Percentiles rank a stretch among this genome's conserved stretches.
These are phyloP conservation scores for Malbranchea cinnamomea DNA, from an alignment of 2,329 filamentous ascomycete genomes.

Conservation along the genomic window DNA sequence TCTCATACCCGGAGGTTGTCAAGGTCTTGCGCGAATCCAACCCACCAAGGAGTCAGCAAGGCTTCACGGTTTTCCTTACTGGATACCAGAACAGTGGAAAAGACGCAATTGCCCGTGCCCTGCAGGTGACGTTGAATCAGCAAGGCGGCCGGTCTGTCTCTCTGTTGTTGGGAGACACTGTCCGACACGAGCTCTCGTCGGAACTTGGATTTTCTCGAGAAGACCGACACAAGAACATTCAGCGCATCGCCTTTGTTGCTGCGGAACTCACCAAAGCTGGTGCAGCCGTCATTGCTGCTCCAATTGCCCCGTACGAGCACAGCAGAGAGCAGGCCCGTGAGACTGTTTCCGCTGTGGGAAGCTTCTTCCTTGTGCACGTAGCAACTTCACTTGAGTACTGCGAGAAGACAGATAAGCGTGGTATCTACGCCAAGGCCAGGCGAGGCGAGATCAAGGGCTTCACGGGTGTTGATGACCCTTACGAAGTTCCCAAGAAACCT, in stretches of 20 bases:
- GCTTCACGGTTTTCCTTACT: constrained; percentile 96
- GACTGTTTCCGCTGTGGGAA: constrained; percentile 63
- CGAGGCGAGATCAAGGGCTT: constrained; percentile 92
- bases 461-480: constrained; percentile 95
- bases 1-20: constrained; percentile 98
- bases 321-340: constrained; percentile 66
- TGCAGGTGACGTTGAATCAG: constrained; percentile 96
- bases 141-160: constrained; percentile 91
- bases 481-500: constrained; percentile 68
- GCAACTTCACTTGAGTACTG: constrained; percentile 82
- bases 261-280: constrained; percentile 86
- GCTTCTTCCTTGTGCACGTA: constrained; percentile 92
- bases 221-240: constrained; percentile 89
- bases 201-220: constrained; percentile 90
- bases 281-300: constrained; percentile 87
- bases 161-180: constrained; percentile 87
- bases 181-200: constrained; percentile 79
- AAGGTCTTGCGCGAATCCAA: constrained; percentile 91
- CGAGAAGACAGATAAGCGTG: constrained; percentile 88
- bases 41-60: constrained; percentile 77
- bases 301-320: constrained; percentile 82
- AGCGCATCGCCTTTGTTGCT: constrained; percentile 89
- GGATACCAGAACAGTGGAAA: constrained; percentile 96
- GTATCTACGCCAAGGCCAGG: constrained; percentile 73
- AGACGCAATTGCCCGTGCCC: constrained; percentile 84